phyloP scores from a whole-genome alignment of 2,329 filamentous ascomycete species.

The Beauveria brongniartii region DNA sequence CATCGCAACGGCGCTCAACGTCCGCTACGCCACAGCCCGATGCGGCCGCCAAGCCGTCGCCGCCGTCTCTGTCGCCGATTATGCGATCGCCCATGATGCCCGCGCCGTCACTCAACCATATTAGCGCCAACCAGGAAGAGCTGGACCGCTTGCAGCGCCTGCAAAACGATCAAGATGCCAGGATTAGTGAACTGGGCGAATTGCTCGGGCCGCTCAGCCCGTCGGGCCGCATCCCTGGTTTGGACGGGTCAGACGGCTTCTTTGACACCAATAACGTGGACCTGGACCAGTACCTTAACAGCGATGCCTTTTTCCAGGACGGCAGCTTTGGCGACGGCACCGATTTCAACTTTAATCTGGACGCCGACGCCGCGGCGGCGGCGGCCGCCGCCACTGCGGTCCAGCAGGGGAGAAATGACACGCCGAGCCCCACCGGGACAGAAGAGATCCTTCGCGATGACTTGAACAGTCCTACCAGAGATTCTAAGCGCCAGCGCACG shows the following conservation, averaged over 20 bases:
- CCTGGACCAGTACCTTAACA: slow-evolving; percentile 44
- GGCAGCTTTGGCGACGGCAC: slow-evolving; percentile 34
- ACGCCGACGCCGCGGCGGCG: slow-evolving; percentile 23
- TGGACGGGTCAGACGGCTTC: slow-evolving; percentile 35
- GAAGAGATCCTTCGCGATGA: slow-evolving; percentile 43
- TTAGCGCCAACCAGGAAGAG: slow-evolving; percentile 63
- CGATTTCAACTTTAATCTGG: slow-evolving; percentile 45
- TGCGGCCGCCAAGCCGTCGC: slow-evolving; percentile 18
- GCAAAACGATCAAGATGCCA: slow-evolving; percentile 69
- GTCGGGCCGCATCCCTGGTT: slow-evolving; percentile 66
- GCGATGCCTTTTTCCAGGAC: slow-evolving; percentile 31
- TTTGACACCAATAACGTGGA: slow-evolving; percentile 34
- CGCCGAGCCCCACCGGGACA: slow-evolving; percentile 39
- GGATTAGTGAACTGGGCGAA: slow-evolving; percentile 66
- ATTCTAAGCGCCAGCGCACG: slow-evolving; percentile 10
- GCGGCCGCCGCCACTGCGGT: slow-evolving; percentile 16
- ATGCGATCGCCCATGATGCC: slow-evolving; percentile 35
- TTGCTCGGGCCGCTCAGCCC: slow-evolving; percentile 74
- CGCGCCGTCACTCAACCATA: slow-evolving; percentile 48
- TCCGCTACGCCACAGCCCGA: slow-evolving; percentile 15
- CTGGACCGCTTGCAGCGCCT: slow-evolving; percentile 72
- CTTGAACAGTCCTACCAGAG: slow-evolving; percentile 14
- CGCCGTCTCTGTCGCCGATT: slow-evolving; percentile 40
- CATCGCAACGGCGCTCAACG: slow-evolving; percentile 16
- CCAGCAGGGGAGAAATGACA: slow-evolving; percentile 22